Percentiles rank a stretch among this genome's conserved stretches.
These are phyloP conservation scores for Bipolaris bicolor DNA, from an alignment of 2,329 filamentous ascomycete genomes.

Conservation along the genomic window DNA sequence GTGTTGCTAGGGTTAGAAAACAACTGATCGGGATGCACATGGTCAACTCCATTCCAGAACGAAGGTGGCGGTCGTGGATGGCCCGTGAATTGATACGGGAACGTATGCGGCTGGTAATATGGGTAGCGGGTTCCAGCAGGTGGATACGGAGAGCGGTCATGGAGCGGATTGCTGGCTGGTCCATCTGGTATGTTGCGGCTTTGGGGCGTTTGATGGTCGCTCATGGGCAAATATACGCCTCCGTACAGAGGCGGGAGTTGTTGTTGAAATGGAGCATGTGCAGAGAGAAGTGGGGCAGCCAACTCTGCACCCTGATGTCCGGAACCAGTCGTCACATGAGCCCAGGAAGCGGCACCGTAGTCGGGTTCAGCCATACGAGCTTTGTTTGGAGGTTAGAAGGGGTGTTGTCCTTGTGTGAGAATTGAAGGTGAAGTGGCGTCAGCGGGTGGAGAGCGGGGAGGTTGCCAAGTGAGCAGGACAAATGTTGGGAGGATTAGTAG, in stretches of 20 bases:
- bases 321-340: slow-evolving; percentile 24
- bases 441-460: slow-evolving; percentile 1
- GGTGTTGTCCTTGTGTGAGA: not conserved
- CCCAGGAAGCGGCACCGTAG: slow-evolving; percentile 25
- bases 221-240: slow-evolving; percentile 9
- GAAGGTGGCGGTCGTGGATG: slow-evolving; percentile 27
- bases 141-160: slow-evolving; percentile 15
- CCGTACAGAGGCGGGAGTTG: slow-evolving; percentile 22
- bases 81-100: slow-evolving; percentile 10
- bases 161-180: slow-evolving; percentile 16
- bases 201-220: slow-evolving; percentile 18
- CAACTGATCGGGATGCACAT: slow-evolving; percentile 7
- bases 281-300: slow-evolving; percentile 25
- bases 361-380: slow-evolving; percentile 38
- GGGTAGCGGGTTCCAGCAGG: slow-evolving; percentile 14
- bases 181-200: slow-evolving; percentile 15
- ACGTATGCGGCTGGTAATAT: slow-evolving; percentile 18
- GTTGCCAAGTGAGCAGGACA: not conserved
- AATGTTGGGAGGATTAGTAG: not conserved
- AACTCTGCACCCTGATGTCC: slow-evolving; percentile 28
- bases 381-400: slow-evolving; percentile 4
- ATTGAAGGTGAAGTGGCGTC: not conserved
- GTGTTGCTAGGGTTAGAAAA: slow-evolving; percentile 11
- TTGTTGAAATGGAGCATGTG: slow-evolving; percentile 22
- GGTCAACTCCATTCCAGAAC: slow-evolving; percentile 19